Conservation (phyloP, 139 green algal species). For the Chlamydomonas schloesseri region DNA sequence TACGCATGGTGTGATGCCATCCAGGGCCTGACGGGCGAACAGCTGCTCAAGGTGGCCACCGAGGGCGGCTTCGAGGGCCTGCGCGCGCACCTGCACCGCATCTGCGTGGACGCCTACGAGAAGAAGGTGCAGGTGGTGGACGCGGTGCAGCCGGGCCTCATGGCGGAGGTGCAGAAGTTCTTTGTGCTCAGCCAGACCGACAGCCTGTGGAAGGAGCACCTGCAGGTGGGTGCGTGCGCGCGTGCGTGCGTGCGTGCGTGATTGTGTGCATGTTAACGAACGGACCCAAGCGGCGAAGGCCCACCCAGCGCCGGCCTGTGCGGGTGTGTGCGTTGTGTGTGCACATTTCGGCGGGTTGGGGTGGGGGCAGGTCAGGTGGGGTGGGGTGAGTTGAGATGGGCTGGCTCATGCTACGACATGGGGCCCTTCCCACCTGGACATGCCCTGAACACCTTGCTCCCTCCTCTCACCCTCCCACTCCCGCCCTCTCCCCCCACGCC, state of each 20-base stretch:
- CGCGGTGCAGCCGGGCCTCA: slow-evolving; percentile 80
- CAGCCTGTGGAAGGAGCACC: slow-evolving; percentile 98
- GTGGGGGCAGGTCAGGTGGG: too few relatives aligned
- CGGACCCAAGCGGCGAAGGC: too few relatives aligned
- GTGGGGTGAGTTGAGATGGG: too few relatives aligned
- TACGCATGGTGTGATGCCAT: too few relatives aligned
- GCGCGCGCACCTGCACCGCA: slow-evolving; percentile 71
- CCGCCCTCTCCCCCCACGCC: too few relatives aligned
- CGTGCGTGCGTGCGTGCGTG: not conserved
- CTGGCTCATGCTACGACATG: too few relatives aligned
- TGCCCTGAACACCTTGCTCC: too few relatives aligned
- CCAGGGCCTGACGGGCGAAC: slow-evolving; percentile 25
- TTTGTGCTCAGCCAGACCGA: slow-evolving; percentile 97
- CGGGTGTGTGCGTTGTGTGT: too few relatives aligned
- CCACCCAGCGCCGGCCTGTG: too few relatives aligned
- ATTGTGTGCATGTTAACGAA: not conserved
- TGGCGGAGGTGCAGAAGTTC: slow-evolving; percentile 92
- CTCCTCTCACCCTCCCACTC: too few relatives aligned
- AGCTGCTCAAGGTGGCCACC: not conserved
- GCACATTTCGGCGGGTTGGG: too few relatives aligned
- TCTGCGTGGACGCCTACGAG: slow-evolving; percentile 80
- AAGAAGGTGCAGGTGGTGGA: slow-evolving; percentile 86
- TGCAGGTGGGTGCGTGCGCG: slow-evolving; percentile 64
- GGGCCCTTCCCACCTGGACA: too few relatives aligned
- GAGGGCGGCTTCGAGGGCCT: slow-evolving; percentile 81